Base-by-base conservation (phyloP, 225 moss, liverwort and hornwort species). In the Physcomitrellopsis africana region DNA sequence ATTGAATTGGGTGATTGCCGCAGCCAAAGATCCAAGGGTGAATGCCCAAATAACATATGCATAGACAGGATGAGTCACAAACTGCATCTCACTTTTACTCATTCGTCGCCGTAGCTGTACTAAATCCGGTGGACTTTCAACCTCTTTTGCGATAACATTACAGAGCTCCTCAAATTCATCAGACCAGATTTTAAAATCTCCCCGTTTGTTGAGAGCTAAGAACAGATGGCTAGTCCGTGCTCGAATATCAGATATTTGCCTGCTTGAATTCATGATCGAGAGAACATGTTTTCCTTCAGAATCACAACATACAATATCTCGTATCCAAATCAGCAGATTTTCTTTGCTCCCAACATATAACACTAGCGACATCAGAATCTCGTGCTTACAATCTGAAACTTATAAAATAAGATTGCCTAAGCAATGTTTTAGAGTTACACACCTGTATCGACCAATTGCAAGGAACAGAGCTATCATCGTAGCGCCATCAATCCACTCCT, bases 111-210 rank as follows among this genome's bases (percentile, higher is more conserved):
- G 77, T 15, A 81, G 66, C 66, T 79, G 84, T 56, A 77, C 41
- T 55, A 87, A 68, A 29, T 89, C 85, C 46, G 93, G 87, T 64
- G 87, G 84, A 24, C 62, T 87, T 69, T 84, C 85, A 67, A 93
- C 93, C 86, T 93, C 91, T 79, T 93, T 89, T 18, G 84, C 91
- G 53, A 93, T 91, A n/a, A 93, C 93, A 79, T 93, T 91, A 77
- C 93, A 93, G 57, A 93, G 89, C 72, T 93, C 93, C 81, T 93
- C 93, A 45, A 93, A 93, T 77, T 93, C 93, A 61, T 93, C 93
- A n/a, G 91, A 83, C 93, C 93, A 93, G 59, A 93, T 91, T 79
- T 93, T 93, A 76, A 93, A 93, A 81, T 93, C 93, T 27, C 93
- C 93, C 49, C 93, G 77, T 72, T 89, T 93, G 71, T 86, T 93